phyloP scores from a whole-genome alignment of 2,329 filamentous ascomycete genomes.

The Aspergillus intermedius region DNA sequence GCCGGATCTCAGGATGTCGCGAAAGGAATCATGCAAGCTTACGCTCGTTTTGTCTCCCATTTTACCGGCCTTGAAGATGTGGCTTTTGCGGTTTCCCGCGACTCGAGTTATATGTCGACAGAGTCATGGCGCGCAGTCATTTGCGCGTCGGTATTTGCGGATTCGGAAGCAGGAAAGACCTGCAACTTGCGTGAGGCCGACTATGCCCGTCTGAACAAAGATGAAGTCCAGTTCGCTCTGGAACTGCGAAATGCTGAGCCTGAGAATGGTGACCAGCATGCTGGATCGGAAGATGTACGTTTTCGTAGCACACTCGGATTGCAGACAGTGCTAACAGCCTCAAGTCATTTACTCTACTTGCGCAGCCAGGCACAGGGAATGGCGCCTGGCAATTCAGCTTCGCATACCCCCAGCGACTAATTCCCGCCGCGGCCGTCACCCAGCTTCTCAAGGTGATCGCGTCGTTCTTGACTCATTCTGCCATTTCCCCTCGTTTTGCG shows the following conservation, averaged over 20 bases:
- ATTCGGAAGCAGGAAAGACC: not conserved
- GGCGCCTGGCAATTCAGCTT: conserved; percentile 10
- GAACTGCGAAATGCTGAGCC: conserved; percentile 9
- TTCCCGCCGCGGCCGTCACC: conserved; percentile 13
- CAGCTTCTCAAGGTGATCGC: conserved; percentile 16
- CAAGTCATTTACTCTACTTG: conserved; percentile 13
- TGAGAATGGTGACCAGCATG: conserved; percentile 12
- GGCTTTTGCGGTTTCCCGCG: conserved; percentile 14
- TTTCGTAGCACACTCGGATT: not conserved
- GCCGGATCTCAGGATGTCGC: conserved; percentile 6
- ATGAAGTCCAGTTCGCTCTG: conserved; percentile 17
- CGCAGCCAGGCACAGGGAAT: conserved; percentile 2
- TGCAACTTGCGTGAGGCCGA: conserved; percentile 9
- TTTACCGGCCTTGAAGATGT: conserved; percentile 22
- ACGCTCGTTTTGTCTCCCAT: conserved; percentile 18
- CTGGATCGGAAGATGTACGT: conserved; percentile 10
- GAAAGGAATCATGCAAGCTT: conserved; percentile 14
- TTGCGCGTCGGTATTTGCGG: conserved; percentile 8
- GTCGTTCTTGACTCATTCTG: conserved; percentile 2
- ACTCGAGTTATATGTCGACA: conserved; percentile 3
- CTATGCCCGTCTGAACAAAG: conserved; percentile 5
- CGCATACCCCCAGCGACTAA: conserved; percentile 12
- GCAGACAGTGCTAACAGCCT: conserved; percentile 3
- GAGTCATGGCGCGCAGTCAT: conserved; percentile 5
- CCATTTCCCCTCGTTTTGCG: conserved; percentile 9